Percentiles rank a stretch among this genome's conserved stretches.
These are phyloP conservation scores for Helianthus tuberosus DNA, from an alignment of 129 eudicot species.

Conservation along the genomic window DNA sequence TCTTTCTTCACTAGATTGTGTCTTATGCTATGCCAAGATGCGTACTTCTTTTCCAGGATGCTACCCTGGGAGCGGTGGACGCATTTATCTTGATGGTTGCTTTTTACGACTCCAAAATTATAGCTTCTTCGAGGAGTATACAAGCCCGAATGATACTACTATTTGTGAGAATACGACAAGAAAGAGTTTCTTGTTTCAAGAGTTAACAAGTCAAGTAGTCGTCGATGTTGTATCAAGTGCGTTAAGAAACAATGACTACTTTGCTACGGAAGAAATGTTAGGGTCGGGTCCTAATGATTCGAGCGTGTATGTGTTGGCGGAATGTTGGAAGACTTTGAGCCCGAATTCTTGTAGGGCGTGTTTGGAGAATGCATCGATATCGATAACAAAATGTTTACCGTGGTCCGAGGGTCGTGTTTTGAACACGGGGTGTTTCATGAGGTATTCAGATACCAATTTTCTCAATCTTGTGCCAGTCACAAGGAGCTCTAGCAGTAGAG, in stretches of 20 bases:
- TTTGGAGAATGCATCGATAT: slow-evolving; percentile 53
- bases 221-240: slow-evolving; percentile 37
- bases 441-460: slow-evolving; percentile 74
- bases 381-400: slow-evolving; percentile 54
- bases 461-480: slow-evolving; percentile 48
- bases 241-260: slow-evolving; percentile 32
- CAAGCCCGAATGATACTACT: slow-evolving; percentile 38
- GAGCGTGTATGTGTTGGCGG: slow-evolving; percentile 51
- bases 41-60: slow-evolving; percentile 65
- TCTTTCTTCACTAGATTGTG: slow-evolving; percentile 63
- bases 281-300: slow-evolving; percentile 40
- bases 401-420: slow-evolving; percentile 67
- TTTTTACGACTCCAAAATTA: slow-evolving; percentile 58
- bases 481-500: slow-evolving; percentile 45
- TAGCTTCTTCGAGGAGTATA: slow-evolving; percentile 48
- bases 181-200: slow-evolving; percentile 37
- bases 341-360: slow-evolving; percentile 54
- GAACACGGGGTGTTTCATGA: slow-evolving; percentile 74
- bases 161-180: slow-evolving; percentile 54
- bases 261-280: slow-evolving; percentile 39
- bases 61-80: slow-evolving; percentile 50
- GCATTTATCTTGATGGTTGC: slow-evolving; percentile 68
- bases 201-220: slow-evolving; percentile 44
- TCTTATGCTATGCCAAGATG: slow-evolving; percentile 55
- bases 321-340: slow-evolving; percentile 81